Evolutionary conservation across 2,329 filamentous ascomycete species (phyloP).

Genomic region (Alternaria atra): DNA sequence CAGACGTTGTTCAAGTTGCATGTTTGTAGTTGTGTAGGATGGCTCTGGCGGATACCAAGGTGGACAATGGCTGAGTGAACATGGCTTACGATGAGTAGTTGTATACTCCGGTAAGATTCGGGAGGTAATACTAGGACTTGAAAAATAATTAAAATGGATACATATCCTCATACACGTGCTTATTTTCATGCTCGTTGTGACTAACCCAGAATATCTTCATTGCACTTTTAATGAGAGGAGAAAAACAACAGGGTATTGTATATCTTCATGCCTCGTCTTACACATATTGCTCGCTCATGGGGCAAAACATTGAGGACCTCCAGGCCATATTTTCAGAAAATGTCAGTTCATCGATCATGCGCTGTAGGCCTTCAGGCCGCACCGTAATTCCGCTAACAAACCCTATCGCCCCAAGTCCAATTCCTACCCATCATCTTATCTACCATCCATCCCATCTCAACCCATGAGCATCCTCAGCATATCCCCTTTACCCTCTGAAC

Average conservation of each 20-base stretch:
- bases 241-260: not conserved
- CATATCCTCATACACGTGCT: not conserved
- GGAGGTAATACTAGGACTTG: not conserved
- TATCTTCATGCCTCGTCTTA: not conserved
- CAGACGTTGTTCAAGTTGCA: not conserved
- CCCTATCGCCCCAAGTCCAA: not conserved
- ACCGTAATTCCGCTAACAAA: not conserved
- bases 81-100: not conserved
- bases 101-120: not conserved
- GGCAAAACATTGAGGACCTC: not conserved
- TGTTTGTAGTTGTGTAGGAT: not conserved
- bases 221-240: not conserved
- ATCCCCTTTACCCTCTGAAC: slow-evolving; percentile 11
- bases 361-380: not conserved
- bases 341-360: not conserved
- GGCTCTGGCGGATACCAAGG: not conserved
- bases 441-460: not conserved
- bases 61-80: not conserved
- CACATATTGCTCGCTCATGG: not conserved
- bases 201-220: not conserved
- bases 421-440: no score
- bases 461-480: slow-evolving; percentile 21
- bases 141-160: not conserved
- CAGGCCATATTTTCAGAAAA: not conserved
- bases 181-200: not conserved